Conservation (phyloP, 768 basidiomycete species). For the Amanita rimosa region DNA sequence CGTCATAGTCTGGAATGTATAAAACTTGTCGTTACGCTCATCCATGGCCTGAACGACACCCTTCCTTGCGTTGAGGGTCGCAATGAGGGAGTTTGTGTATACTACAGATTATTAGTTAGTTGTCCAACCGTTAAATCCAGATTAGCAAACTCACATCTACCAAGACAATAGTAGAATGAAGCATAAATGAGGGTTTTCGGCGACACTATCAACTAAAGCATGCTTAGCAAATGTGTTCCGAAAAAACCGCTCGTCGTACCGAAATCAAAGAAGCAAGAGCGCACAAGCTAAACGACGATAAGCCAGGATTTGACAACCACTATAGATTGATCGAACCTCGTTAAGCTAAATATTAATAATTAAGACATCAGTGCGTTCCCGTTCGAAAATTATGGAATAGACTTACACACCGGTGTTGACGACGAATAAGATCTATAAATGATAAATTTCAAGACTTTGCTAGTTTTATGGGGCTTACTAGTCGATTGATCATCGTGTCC, state of each 20-base stretch:
- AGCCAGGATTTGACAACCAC: background rate
- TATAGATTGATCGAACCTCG: slow-evolving; percentile 17
- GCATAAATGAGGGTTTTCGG: slow-evolving; percentile 43
- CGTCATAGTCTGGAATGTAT: slow-evolving; percentile 27
- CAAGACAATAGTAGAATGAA: slow-evolving; percentile 47
- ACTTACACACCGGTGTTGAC: slow-evolving; percentile 26
- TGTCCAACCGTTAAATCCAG: background rate
- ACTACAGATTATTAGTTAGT: slow-evolving; percentile 20
- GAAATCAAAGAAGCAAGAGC: slow-evolving; percentile 44
- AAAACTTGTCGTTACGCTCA: slow-evolving; percentile 22
- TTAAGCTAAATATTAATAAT: slow-evolving; percentile 11
- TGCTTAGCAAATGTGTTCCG: background rate
- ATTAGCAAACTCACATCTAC: slow-evolving; percentile 32
- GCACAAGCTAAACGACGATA: slow-evolving; percentile 24
- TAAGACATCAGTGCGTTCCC: background rate
- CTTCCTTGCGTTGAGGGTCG: slow-evolving; percentile 44
- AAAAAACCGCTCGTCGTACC: slow-evolving; percentile 15
- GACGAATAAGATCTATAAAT: slow-evolving; percentile 26
- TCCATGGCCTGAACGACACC: slow-evolving; percentile 29
- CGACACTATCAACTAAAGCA: slow-evolving; percentile 31
- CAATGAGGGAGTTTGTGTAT: slow-evolving; percentile 48
- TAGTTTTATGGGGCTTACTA: slow-evolving; percentile 14
- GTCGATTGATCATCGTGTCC: slow-evolving; percentile 31
- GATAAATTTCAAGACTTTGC: background rate
- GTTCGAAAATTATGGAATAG: background rate